These are phyloP conservation scores for Dothidotthia symphoricarpi DNA, from an alignment of 2,329 filamentous ascomycete genomes.

Conservation along the genomic window DNA sequence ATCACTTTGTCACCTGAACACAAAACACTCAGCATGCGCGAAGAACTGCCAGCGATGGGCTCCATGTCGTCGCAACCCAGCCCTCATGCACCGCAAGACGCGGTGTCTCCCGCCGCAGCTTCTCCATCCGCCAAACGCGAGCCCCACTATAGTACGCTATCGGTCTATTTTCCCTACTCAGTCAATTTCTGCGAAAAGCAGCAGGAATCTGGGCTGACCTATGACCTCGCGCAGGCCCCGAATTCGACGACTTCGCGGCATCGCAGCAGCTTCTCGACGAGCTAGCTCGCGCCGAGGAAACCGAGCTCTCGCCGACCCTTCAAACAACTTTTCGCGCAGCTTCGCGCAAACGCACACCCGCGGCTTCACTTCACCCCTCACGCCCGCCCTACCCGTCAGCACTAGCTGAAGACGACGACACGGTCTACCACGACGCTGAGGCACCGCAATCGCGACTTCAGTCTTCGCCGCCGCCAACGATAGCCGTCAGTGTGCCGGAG, in stretches of 20 bases:
- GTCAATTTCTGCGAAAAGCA: background rate
- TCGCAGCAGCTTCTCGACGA: constrained; percentile 24
- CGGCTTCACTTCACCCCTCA: background rate
- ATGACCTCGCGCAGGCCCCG: constrained; percentile 11
- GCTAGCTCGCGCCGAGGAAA: constrained; percentile 4
- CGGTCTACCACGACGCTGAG: constrained; percentile 4
- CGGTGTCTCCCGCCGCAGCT: constrained; percentile 2
- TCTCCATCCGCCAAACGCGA: constrained; percentile 7
- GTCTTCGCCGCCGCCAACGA: constrained; percentile 6
- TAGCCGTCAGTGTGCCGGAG: constrained; percentile 3
- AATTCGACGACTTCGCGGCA: constrained; percentile 20
- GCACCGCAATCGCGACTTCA: background rate
- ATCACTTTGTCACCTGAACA: too few relatives aligned
- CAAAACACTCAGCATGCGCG: too few relatives aligned
- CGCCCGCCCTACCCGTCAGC: background rate
- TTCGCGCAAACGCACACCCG: background rate
- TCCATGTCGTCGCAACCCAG: too few relatives aligned
- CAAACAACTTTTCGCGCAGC: background rate
- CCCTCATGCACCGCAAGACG: too few relatives aligned
- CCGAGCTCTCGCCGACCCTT: constrained; percentile 1
- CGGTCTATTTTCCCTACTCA: background rate
- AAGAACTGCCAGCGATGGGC: too few relatives aligned
- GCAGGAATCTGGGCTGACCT: constrained; percentile 9
- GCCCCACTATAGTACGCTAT: constrained; percentile 18
- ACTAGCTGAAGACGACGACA: background rate